phyloP scores from a whole-genome alignment of 1,139 yeast genomes.

The Kodamaea sp. region DNA sequence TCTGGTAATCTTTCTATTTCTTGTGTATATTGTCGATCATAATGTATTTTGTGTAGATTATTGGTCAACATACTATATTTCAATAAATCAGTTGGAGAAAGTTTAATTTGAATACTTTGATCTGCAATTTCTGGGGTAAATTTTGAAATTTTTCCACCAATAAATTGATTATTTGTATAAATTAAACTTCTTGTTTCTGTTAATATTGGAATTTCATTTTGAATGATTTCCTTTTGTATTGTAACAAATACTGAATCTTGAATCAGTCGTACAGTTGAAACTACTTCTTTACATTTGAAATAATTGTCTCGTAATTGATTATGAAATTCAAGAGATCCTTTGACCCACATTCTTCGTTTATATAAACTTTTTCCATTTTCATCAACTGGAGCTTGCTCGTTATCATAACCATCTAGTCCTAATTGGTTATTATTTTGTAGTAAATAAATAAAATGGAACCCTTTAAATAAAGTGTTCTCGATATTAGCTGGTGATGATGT shows the following conservation, averaged over 20 bases:
- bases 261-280: constrained; percentile 33
- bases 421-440: constrained; percentile 46
- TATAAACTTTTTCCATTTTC: constrained; percentile 28
- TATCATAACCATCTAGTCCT: constrained; percentile 77
- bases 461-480: constrained; percentile 33
- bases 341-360: constrained; percentile 75
- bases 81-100: constrained; percentile 29
- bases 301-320: constrained; percentile 10
- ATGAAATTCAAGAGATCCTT: constrained; percentile 54
- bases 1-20: constrained; percentile 56
- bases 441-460: constrained; percentile 66
- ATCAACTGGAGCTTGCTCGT: constrained; percentile 64
- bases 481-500: background rate
- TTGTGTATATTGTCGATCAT: constrained; percentile 52
- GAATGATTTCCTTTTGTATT: constrained; percentile 35
- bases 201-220: constrained; percentile 11
- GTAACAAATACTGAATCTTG: constrained; percentile 41
- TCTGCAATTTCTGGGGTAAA: background rate
- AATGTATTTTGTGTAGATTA: constrained; percentile 83
- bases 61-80: constrained; percentile 72
- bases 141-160: background rate
- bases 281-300: constrained; percentile 44
- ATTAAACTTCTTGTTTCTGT: constrained; percentile 32
- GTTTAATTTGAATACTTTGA: constrained; percentile 15
- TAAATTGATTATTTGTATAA: constrained; percentile 31